Conservation (phyloP, 345 rosid species). For the Lepidium aucheri region DNA sequence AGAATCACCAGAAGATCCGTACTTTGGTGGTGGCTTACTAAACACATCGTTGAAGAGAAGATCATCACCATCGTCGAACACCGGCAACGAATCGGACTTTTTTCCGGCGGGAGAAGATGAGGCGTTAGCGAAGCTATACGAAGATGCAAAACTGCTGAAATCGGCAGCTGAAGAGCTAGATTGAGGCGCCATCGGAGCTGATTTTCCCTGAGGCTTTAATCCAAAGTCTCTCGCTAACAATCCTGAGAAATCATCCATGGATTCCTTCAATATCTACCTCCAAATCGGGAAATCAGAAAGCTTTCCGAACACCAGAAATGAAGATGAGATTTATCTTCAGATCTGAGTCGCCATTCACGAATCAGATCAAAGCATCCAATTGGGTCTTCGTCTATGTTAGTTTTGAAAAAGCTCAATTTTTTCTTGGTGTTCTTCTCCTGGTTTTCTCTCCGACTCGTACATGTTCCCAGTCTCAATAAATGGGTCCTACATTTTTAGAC, state of each 20-base stretch:
- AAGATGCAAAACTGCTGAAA: slow-evolving; percentile 16
- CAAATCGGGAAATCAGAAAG: background rate
- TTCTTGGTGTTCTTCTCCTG: background rate
- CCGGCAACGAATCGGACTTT: slow-evolving; percentile 25
- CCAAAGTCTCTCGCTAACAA: slow-evolving; percentile 54
- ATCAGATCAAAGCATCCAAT: background rate
- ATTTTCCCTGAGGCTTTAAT: slow-evolving; percentile 64
- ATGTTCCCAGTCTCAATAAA: no score
- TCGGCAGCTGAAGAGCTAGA: slow-evolving; percentile 20
- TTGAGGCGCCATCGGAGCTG: slow-evolving; percentile 68
- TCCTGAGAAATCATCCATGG: slow-evolving; percentile 70
- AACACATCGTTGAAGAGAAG: slow-evolving; percentile 40
- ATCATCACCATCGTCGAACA: slow-evolving; percentile 33
- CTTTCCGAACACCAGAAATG: background rate
- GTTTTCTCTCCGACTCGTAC: background rate
- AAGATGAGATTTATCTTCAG: background rate
- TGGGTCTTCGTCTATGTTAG: background rate
- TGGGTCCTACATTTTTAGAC: background rate
- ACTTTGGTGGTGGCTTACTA: slow-evolving; percentile 47
- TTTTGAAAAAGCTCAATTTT: background rate
- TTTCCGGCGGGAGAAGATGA: slow-evolving; percentile 18
- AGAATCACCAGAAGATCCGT: slow-evolving; percentile 32
- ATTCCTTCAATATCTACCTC: background rate
- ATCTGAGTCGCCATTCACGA: background rate
- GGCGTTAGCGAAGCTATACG: slow-evolving; percentile 27